Conservation (phyloP, 2,329 filamentous ascomycete species). For the Clonostachys byssicola region DNA sequence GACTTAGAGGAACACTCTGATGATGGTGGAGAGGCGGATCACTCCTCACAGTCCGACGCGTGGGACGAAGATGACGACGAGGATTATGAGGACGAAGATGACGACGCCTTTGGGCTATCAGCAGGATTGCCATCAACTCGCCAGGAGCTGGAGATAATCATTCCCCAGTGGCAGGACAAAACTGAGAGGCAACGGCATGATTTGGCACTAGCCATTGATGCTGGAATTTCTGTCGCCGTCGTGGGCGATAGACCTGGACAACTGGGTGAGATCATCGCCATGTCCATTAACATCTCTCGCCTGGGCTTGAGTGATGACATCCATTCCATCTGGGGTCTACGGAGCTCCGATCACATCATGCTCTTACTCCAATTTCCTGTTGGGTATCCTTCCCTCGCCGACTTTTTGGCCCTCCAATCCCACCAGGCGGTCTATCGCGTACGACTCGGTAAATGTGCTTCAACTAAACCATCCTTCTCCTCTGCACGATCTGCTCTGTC, state of each 20-base stretch:
- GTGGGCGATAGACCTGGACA: background rate
- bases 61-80: too few species aligned
- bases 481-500: too few species aligned
- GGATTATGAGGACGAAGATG: too few species aligned
- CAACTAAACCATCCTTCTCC: background rate
- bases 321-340: constrained; percentile 63
- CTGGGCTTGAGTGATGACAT: constrained; percentile 69
- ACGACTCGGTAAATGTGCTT: background rate
- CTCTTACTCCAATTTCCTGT: constrained; percentile 61
- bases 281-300: constrained; percentile 63
- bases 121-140: too few species aligned
- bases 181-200: background rate
- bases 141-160: too few species aligned
- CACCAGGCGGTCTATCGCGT: background rate
- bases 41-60: too few species aligned
- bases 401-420: constrained; percentile 23
- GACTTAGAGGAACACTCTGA: too few species aligned
- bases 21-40: too few species aligned
- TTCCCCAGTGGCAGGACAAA: too few species aligned
- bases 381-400: constrained; percentile 56
- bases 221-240: background rate
- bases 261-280: constrained; percentile 39
- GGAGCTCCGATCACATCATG: constrained; percentile 61
- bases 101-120: too few species aligned
- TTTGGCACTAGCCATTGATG: background rate